A percentile compares a stretch with the other conserved stretches of the same genome.
Evolutionary conservation across 441 rosid species (phyloP).

Genomic region (Flueggea neowawraea): DNA sequence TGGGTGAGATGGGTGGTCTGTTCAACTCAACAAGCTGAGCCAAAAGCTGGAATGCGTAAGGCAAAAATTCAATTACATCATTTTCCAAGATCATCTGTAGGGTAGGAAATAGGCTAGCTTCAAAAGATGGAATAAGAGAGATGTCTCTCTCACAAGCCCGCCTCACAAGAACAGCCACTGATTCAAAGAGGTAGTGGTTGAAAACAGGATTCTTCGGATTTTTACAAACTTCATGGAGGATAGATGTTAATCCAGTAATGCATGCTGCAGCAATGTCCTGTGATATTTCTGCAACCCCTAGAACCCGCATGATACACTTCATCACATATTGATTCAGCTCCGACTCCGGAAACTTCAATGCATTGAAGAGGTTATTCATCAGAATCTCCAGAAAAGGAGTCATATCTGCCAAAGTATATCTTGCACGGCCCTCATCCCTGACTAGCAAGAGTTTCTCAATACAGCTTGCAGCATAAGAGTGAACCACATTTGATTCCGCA

Average conservation of each 20-base stretch:
- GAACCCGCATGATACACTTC: conserved; percentile 96
- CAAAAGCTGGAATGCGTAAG: conserved; percentile 92
- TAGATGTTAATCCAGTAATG: conserved; percentile 64
- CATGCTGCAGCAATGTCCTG: conserved; percentile 75
- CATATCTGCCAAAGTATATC: conserved; percentile 62
- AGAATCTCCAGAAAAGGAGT: conserved; percentile 47
- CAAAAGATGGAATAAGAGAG: conserved; percentile 71
- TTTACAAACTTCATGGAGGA: conserved; percentile 77
- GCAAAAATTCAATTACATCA: conserved; percentile 90
- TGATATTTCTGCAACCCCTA: conserved; percentile 79
- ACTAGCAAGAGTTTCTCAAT: conserved; percentile 90
- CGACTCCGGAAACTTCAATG: conserved; percentile 77
- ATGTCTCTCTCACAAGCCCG: conserved; percentile 79
- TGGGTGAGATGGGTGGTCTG: conserved; percentile 74
- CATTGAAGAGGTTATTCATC: conserved; percentile 76
- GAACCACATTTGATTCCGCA: conserved; percentile 89
- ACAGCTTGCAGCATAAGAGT: conserved; percentile 95
- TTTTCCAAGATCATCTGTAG: conserved; percentile 65
- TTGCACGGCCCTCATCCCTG: conserved; percentile 68
- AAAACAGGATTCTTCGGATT: conserved; percentile 92
- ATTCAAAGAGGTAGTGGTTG: conserved; percentile 92
- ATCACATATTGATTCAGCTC: conserved; percentile 93
- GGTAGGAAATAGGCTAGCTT: conserved; percentile 75
- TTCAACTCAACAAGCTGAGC: conserved; percentile 93
- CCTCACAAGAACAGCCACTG: conserved; percentile 91